These are phyloP conservation scores for Emericellopsis cladophorae DNA, from an alignment of 2,329 filamentous ascomycete species.

Conservation along the genomic window DNA sequence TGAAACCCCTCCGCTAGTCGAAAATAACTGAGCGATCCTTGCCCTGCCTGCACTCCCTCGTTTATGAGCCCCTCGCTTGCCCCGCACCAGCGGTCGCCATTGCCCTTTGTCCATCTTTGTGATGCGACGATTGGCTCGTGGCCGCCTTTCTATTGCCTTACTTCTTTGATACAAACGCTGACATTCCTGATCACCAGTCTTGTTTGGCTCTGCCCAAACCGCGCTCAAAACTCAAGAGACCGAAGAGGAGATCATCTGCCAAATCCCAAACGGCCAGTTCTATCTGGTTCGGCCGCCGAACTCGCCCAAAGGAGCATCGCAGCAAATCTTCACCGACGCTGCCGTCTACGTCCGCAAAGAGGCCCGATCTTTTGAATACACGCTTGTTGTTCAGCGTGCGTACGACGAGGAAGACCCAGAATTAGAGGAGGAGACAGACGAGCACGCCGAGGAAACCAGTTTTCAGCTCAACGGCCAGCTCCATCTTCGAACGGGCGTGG, in stretches of 20 bases:
- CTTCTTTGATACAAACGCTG: no score
- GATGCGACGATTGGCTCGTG: no score
- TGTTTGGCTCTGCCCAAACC: no score
- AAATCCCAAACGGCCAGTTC: constrained; percentile 89
- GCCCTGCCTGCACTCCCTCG: no score
- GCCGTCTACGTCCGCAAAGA: constrained; percentile 85
- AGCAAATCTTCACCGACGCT: constrained; percentile 97
- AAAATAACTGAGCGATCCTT: no score
- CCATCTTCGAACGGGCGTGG: constrained; percentile 73
- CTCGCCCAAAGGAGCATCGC: constrained; percentile 94
- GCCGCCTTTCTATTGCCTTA: no score
- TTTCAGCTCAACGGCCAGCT: constrained; percentile 90
- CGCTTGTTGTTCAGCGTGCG: constrained; percentile 88
- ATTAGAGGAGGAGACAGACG: constrained; percentile 77
- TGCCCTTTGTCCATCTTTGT: no score
- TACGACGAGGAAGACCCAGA: constrained; percentile 98
- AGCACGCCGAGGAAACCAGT: constrained; percentile 80
- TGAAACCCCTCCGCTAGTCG: no score
- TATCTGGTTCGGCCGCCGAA: constrained; percentile 82
- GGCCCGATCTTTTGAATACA: constrained; percentile 91
- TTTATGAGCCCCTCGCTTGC: no score
- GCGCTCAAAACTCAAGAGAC: no score
- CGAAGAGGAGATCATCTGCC: constrained; percentile 43
- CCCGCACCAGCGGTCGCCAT: no score
- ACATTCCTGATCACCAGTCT: no score